Conservation (phyloP, 495 filamentous ascomycete species). For the Penicillium cinerascens region DNA sequence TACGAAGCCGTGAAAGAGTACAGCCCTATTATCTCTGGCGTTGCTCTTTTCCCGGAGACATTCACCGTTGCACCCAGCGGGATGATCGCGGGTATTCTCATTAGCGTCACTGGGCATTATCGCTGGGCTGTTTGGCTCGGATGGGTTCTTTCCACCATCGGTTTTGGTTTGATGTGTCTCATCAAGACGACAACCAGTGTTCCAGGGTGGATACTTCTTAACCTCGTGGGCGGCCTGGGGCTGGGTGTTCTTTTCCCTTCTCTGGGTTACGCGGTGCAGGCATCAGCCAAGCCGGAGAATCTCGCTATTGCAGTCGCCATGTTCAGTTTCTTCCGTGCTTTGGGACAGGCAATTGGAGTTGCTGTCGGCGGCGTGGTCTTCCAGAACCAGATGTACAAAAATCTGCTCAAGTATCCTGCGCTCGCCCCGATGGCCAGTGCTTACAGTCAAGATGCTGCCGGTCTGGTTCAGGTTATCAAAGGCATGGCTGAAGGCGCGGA, state of each 20-base stretch:
- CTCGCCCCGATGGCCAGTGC: slow-evolving; percentile 42
- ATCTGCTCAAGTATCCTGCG: slow-evolving; percentile 39
- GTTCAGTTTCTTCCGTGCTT: slow-evolving; percentile 53
- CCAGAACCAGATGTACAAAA: slow-evolving; percentile 54
- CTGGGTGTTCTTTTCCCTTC: slow-evolving; percentile 48
- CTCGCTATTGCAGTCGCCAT: slow-evolving; percentile 50
- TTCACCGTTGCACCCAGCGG: slow-evolving; percentile 51
- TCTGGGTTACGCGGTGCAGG: slow-evolving; percentile 48
- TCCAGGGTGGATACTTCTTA: slow-evolving; percentile 45
- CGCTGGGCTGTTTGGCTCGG: slow-evolving; percentile 51
- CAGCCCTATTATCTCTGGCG: slow-evolving; percentile 42
- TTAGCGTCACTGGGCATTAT: slow-evolving; percentile 45
- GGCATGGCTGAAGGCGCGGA: slow-evolving; percentile 41
- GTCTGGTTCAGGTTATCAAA: slow-evolving; percentile 57
- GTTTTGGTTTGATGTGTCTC: slow-evolving; percentile 43
- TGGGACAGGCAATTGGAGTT: slow-evolving; percentile 54
- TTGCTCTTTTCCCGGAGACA: slow-evolving; percentile 47
- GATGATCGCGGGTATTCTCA: slow-evolving; percentile 43
- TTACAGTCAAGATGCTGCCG: slow-evolving; percentile 56
- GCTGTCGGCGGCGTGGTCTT: slow-evolving; percentile 58
- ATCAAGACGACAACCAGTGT: slow-evolving; percentile 43
- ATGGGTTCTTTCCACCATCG: slow-evolving; percentile 48
- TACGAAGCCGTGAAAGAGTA: slow-evolving; percentile 52
- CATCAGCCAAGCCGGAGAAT: slow-evolving; percentile 38
- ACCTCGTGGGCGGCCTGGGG: slow-evolving; percentile 45